phyloP scores from a whole-genome alignment of 805 yeast species.

The Saturnispora dispora region DNA sequence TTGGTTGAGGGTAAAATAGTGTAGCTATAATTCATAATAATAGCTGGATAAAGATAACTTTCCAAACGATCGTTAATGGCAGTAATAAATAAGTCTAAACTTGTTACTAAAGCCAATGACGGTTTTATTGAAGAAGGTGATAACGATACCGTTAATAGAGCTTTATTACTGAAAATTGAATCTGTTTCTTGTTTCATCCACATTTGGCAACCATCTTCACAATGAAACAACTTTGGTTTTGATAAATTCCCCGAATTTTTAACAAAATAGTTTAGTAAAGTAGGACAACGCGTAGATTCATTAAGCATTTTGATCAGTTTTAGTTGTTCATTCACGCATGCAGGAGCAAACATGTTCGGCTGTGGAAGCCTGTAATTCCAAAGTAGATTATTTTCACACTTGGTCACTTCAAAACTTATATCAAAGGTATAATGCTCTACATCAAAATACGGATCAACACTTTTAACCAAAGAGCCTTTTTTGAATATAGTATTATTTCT shows the following conservation, averaged over 20 bases:
- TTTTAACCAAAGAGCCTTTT: neutral
- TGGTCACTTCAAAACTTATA: neutral
- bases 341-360: conserved; percentile 31
- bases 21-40: conserved; percentile 48
- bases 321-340: conserved; percentile 24
- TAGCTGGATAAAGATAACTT: conserved; percentile 41
- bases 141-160: conserved; percentile 40
- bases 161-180: conserved; percentile 23
- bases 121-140: conserved; percentile 25
- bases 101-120: conserved; percentile 33
- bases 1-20: conserved; percentile 44
- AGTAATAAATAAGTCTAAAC: conserved; percentile 46
- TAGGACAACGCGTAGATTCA: conserved; percentile 17
- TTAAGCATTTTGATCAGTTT: conserved; percentile 19
- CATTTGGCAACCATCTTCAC: conserved; percentile 33
- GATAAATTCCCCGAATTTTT: conserved; percentile 21
- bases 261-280: conserved; percentile 28
- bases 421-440: conserved; percentile 30
- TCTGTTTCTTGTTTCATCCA: conserved; percentile 41
- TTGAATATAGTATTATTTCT: conserved; percentile 1
- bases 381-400: neutral
- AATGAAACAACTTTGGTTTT: conserved; percentile 31
- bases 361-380: conserved; percentile 18
- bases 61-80: conserved; percentile 35
- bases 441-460: conserved; percentile 35